Base-by-base conservation (phyloP, 148 eudicot species). In the Nepenthes gracilis region DNA sequence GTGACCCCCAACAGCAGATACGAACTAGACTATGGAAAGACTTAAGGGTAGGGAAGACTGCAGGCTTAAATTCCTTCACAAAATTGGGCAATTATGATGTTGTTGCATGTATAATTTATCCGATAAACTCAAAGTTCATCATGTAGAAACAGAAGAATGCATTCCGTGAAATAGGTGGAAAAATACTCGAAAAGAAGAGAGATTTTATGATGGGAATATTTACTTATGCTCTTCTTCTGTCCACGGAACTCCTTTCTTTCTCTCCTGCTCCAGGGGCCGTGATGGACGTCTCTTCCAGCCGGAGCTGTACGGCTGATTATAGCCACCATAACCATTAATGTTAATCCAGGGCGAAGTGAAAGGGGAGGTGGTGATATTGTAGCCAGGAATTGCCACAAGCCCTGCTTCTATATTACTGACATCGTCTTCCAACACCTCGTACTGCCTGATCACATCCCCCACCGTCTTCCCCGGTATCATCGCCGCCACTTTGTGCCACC, bases 241-340 rank as follows among this genome's bases (percentile, higher is more conserved):
- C 99, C 99, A 93, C 11, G 99, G 99, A 62, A 93, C 82, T 40
- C 99, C 99, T 68, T 89, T 93, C 80, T 93, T 93, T 81, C 99
- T 83, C 72, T 93, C 99, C 33, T 86, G 99, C 36, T 93, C 99
- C 9, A 68, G 45, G 4, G 81, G 74, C 77, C 83, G 64, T 13
- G 61, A 52, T 1, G 77, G 64, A 5, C 86, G 72, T 57, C 85
- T 62, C 68, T 76, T 88, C 35, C 82, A 78, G n/a, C 78, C 82
- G 9, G 75, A 74, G 38, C 72, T 58, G 54, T 71, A 80, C 33
- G 75, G 50, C 45, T 72, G 80, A 61, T 51, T 81, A 56, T 68
- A 75, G 5, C 82, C 87, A 72, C 79, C 88, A 74, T 72, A 82
- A 11, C 67, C 67, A 73, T 74, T 71, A 63, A 69, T 59, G 60